phyloP scores from a whole-genome alignment of 1,284 basidiomycete genomes.

The Cutaneotrichosporon curvatum region DNA sequence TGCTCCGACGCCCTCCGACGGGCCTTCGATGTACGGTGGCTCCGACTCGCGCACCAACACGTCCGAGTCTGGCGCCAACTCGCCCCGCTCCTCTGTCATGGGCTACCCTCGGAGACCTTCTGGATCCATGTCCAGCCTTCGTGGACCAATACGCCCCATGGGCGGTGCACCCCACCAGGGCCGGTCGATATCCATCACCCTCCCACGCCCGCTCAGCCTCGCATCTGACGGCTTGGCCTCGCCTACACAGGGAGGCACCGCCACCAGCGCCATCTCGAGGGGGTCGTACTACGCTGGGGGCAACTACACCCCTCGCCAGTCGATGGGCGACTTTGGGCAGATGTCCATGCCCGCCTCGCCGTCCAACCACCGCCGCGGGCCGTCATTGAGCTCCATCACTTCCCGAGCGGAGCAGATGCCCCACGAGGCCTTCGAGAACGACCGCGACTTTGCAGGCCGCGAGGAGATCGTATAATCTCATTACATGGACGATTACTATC shows the following conservation, averaged over 20 bases:
- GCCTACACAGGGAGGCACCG: background rate
- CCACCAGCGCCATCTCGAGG: background rate
- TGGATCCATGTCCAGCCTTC: background rate
- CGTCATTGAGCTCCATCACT: background rate
- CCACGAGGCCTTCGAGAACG: constrained; percentile 1
- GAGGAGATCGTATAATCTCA: constrained; percentile 12
- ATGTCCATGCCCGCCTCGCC: background rate
- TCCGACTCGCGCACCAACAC: constrained; percentile 7
- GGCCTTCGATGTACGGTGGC: background rate
- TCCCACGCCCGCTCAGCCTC: constrained; percentile 12
- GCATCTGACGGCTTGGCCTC: background rate
- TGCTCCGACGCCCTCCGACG: constrained; percentile 2
- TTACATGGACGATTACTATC: too few relatives aligned
- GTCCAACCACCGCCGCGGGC: constrained; percentile 4
- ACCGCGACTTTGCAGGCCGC: background rate
- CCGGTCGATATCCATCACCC: constrained; percentile 5
- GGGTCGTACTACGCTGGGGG: background rate
- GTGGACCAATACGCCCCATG: background rate
- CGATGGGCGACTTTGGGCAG: constrained; percentile 4
- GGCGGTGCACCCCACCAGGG: constrained; percentile 13
- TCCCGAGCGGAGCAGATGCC: background rate
- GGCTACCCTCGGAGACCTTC: background rate
- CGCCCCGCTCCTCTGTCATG: constrained; percentile 8
- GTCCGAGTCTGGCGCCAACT: constrained; percentile 9
- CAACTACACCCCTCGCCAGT: constrained; percentile 1